Conservation (phyloP, 441 rosid species). For the Monsonia emarginata region DNA sequence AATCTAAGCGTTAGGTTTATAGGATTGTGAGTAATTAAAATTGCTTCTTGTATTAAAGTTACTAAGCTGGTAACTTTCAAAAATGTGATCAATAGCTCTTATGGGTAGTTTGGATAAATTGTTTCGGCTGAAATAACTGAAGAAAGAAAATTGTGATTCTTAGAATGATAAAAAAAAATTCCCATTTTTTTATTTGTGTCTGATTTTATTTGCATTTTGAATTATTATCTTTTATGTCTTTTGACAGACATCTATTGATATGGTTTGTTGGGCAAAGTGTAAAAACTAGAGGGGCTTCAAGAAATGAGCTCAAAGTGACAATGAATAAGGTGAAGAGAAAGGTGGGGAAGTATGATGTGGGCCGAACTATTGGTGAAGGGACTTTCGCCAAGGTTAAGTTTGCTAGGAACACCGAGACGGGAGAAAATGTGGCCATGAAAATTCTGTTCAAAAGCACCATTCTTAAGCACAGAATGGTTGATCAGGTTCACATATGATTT, state of each 20-base stretch:
- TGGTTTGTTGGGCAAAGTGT: no score
- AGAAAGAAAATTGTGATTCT: neutral
- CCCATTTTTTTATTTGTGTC: neutral
- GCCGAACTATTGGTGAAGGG: conserved; percentile 83
- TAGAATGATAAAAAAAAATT: no score
- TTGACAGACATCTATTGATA: no score
- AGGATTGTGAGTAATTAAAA: neutral
- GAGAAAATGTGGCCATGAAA: conserved; percentile 78
- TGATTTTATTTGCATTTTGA: neutral
- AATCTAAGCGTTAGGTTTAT: neutral
- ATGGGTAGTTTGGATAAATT: no score
- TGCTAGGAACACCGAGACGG: conserved; percentile 58
- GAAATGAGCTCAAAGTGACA: conserved; percentile 23
- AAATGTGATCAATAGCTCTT: neutral
- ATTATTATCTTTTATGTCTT: no score
- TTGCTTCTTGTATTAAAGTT: neutral
- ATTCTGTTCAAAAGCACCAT: conserved; percentile 68
- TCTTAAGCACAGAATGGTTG: conserved; percentile 76
- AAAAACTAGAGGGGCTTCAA: conserved; percentile 1
- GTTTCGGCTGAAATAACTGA: neutral
- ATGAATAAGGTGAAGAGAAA: conserved; percentile 39
- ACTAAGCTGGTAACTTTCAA: neutral
- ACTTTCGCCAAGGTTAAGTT: conserved; percentile 93
- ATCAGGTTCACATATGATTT: conserved; percentile 45
- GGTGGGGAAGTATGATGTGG: conserved; percentile 76